Conservation (phyloP, 1,139 yeast genomes). For the Saccharomyces hybrid region DNA sequence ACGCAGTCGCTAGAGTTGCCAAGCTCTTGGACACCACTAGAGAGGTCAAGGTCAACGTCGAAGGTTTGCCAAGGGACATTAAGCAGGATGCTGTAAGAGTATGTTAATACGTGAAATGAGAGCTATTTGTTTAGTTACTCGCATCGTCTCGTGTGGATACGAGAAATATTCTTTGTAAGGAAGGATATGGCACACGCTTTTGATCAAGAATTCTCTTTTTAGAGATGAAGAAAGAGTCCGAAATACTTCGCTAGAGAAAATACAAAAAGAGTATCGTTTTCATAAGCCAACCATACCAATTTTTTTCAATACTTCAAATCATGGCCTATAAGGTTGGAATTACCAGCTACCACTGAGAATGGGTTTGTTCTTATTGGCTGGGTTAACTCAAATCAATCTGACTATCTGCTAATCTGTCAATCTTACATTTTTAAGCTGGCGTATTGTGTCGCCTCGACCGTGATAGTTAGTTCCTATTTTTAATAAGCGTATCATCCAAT, state of each 20-base stretch:
- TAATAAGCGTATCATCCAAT: neutral
- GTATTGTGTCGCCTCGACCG: neutral
- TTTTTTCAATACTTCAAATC: neutral
- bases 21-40: constrained; percentile 43
- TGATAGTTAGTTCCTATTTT: neutral
- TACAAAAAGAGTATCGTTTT: neutral
- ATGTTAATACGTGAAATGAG: constrained; percentile 37
- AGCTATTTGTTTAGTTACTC: constrained; percentile 2
- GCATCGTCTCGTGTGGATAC: constrained; percentile 9
- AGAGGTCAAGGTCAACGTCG: constrained; percentile 68
- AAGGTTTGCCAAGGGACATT: constrained; percentile 73
- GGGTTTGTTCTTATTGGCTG: neutral
- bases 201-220: neutral
- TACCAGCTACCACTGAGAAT: neutral
- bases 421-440: neutral
- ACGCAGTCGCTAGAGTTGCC: constrained; percentile 38
- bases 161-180: constrained; percentile 3
- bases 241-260: neutral
- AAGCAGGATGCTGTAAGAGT: constrained; percentile 73
- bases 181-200: neutral
- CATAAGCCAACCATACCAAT: neutral
- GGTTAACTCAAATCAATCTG: neutral
- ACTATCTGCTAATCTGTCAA: neutral
- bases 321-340: neutral
- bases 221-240: neutral